A percentile compares a stretch with the other conserved stretches of the same genome.
Conservation (phyloP, 1,139 yeast species). For the Candida frijolesensis region DNA sequence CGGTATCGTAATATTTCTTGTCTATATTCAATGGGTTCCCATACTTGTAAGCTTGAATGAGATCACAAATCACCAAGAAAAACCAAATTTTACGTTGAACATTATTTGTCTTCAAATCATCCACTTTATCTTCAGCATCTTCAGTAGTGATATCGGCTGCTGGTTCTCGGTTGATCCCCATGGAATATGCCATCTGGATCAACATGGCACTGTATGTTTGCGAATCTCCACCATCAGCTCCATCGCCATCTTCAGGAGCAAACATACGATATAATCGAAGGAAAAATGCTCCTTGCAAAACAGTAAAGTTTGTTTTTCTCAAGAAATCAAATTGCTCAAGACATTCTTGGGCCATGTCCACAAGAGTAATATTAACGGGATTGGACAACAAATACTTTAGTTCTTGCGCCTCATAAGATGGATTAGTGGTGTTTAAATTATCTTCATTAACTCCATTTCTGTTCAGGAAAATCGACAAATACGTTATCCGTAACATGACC, state of each 20-base stretch:
- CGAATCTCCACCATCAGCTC: conserved; percentile 48
- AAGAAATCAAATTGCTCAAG: conserved; percentile 52
- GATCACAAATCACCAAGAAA: conserved; percentile 34
- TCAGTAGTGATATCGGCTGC: conserved; percentile 15
- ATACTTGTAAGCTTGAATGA: conserved; percentile 29
- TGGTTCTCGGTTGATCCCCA: conserved; percentile 51
- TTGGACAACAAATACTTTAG: conserved; percentile 45
- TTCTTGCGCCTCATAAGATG: conserved; percentile 25
- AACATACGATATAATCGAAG: conserved; percentile 40
- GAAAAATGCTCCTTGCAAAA: conserved; percentile 49
- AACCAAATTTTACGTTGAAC: conserved; percentile 59
- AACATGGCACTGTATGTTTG: conserved; percentile 39
- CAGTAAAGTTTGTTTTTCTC: conserved; percentile 48
- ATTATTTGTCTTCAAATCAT: conserved; percentile 33
- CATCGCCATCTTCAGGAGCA: conserved; percentile 57
- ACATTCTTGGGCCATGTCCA: conserved; percentile 55
- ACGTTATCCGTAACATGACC: conserved; percentile 31
- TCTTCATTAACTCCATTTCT: conserved; percentile 27
- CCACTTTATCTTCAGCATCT: conserved; percentile 16
- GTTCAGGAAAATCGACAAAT: conserved; percentile 38
- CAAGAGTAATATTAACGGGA: conserved; percentile 49
- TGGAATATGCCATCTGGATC: conserved; percentile 43
- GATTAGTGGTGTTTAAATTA: conserved; percentile 24
- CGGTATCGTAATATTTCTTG: conserved; percentile 28
- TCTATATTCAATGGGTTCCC: conserved; percentile 32